Evolutionary conservation across 768 basidiomycete genomes (phyloP).

Genomic region (Cubamyces lactineus): DNA sequence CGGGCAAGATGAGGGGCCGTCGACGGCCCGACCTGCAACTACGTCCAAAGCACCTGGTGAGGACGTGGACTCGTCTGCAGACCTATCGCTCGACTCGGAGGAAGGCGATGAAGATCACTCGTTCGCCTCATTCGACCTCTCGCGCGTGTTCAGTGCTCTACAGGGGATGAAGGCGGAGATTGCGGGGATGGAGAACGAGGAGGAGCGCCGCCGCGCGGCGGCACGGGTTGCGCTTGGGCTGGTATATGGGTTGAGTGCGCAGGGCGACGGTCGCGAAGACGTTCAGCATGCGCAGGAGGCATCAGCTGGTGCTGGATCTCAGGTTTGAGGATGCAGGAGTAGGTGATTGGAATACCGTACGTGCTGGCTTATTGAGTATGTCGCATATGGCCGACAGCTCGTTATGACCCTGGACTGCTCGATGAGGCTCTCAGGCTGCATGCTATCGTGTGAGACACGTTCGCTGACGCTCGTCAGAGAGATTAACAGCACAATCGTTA

Average conservation of each 20-base stretch:
- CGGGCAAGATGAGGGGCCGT: neutral
- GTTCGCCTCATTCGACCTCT: conserved; percentile 58
- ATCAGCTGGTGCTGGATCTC: neutral
- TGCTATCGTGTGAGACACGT: neutral
- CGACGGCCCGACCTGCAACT: neutral
- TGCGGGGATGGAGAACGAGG: conserved; percentile 61
- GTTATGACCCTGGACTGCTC: no score
- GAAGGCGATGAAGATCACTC: conserved; percentile 28
- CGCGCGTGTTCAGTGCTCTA: conserved; percentile 59
- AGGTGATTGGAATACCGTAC: neutral
- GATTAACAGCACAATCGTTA: no score
- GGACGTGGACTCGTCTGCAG: conserved; percentile 15
- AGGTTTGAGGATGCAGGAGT: neutral
- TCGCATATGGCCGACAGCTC: neutral
- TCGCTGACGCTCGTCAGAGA: no score
- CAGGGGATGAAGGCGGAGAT: conserved; percentile 79
- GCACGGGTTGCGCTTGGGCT: conserved; percentile 73
- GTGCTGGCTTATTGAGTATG: neutral
- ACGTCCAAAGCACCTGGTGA: neutral
- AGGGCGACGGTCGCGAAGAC: conserved; percentile 27
- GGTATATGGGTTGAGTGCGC: conserved; percentile 59
- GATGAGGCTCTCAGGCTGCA: neutral
- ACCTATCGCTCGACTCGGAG: conserved; percentile 20
- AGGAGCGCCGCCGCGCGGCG: conserved; percentile 66
- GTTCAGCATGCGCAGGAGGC: conserved; percentile 6